Evolutionary conservation across 176 grass and related monocot genomes (phyloP), one percentile per base, ranked within the genome.

Genomic region (Oryza nivara): DNA sequence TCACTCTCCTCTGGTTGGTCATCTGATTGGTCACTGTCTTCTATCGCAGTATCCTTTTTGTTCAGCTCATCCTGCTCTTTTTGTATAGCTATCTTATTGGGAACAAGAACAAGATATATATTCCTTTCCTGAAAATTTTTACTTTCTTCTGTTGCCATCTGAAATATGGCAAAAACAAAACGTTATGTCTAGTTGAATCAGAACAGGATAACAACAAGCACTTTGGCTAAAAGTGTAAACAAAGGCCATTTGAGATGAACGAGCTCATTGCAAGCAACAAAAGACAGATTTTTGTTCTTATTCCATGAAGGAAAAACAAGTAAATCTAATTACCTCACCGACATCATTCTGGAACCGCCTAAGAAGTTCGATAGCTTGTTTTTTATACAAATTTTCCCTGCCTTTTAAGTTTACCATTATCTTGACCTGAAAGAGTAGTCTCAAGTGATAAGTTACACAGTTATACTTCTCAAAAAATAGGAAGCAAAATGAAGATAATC

Each of bases 401-500:
- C 93, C 93, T 94, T 90, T 98, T 88, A 98, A 90, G 70, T 85
- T 94, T 58, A 98, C 96, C 60, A 98, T 95, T 77, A 93, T 85
- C 79, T 98, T 98, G 80, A 92, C 93, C 96, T 98, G 82, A 68
- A 94, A 82, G 20, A 11, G 5, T 11, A 36, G 15, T 73, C 46
- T 84, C 38, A 61, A 86, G 52, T 6, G 82, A 78, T 78, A 86
- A 82, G 68, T 74, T 44, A 72, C 52, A 71, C 41, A 20, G 3
- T 23, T 63, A 5, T 41, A 74, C 16, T 45, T 16, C 25, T 44
- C 44, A 73, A 66, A 79, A 44, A 46, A 45, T 60, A 46, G 74
- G 26, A 44, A 82, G 26, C 11, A 82, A 40, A 71, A 8, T 14
- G 44, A 40, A 67, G 2, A 17, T 20, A 72, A 82, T 49, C 73